phyloP scores from a whole-genome alignment of 2,329 filamentous ascomycete species.

The Samsoniella hepiali region DNA sequence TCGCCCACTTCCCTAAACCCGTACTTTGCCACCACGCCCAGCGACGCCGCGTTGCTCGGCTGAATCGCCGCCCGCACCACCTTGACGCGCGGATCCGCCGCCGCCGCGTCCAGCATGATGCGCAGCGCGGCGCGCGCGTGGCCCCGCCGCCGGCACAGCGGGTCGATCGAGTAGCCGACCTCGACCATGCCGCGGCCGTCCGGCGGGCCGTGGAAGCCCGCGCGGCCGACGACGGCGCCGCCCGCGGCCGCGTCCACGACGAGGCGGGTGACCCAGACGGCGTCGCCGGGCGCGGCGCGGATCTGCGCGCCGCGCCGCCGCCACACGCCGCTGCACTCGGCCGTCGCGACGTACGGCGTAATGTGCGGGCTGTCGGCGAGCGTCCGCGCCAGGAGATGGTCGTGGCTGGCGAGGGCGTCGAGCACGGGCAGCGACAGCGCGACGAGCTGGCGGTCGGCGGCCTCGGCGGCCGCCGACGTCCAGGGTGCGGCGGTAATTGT shows the following conservation, averaged over 20 bases:
- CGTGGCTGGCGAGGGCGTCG: not conserved
- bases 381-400: not conserved
- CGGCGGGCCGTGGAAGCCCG: constrained; percentile 15
- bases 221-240: constrained; percentile 11
- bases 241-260: constrained; percentile 8
- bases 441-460: not conserved
- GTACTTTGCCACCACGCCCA: not conserved
- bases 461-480: constrained; percentile 1
- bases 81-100: not conserved
- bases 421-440: not conserved
- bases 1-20: constrained; percentile 5
- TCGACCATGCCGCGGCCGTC: constrained; percentile 16
- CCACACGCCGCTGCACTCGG: constrained; percentile 12
- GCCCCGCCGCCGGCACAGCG: constrained; percentile 2
- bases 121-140: constrained; percentile 13
- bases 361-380: not conserved
- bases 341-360: not conserved
- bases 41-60: not conserved
- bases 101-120: constrained; percentile 10
- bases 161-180: constrained; percentile 15
- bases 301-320: constrained; percentile 3
- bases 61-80: constrained; percentile 10
- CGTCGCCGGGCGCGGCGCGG: not conserved
- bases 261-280: constrained; percentile 12
- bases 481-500: not conserved